Base-by-base conservation (phyloP, 1,284 basidiomycete species). In the Tetrapyrgos nigripes region DNA sequence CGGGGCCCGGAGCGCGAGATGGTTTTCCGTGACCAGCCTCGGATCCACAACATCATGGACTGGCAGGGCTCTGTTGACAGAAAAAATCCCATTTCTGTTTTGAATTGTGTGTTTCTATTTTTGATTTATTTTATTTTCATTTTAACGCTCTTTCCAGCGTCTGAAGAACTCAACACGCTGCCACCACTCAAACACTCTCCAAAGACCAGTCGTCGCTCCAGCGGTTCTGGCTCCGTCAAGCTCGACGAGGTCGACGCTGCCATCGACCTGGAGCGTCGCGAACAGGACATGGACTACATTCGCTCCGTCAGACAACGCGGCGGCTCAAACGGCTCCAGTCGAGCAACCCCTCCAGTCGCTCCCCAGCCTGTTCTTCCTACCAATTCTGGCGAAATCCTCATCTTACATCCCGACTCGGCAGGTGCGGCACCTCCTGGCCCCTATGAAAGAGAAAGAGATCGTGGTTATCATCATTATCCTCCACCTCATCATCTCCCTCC, bases 21-120 rank as follows among this genome's bases (percentile, higher is more conserved):
- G 9, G 31, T 33, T 33, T 33, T 33, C 14, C 31, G 31, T 33
- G 55, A 57, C 2, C 53, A 49, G 43, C 50, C 55, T 14, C 50
- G 55, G n/a, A 57, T 52, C n/a, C 13, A 40, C 28, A 57, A 57
- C 51, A 57, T 57, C n/a, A 57, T 57, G 55, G 55, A 57, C 26
- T 57, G 55, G 55, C 49, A 51, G n/a, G 55, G 55, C n/a, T n/a
- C n/a, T n/a, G n/a, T n/a, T 19, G 55, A 56, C 13, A 56, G 55
- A 27, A 49, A 57, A 28, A 57, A 44, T 17, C 4, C 47, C 0
- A 45, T 45, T n/a, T 33, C 31, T 33, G 23, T 48, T 48, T 27
- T 48, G 17, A 26, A 24, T 17, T 48, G 46, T 27, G 46, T 2
- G 28, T 48, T 26, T n/a, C 6, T 21, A 13, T 26, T 28, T 43